A percentile compares a stretch with the other conserved stretches of the same genome.
Evolutionary conservation across 2,329 filamentous ascomycete species (phyloP).

Genomic region (Fusarium oxysporum): DNA sequence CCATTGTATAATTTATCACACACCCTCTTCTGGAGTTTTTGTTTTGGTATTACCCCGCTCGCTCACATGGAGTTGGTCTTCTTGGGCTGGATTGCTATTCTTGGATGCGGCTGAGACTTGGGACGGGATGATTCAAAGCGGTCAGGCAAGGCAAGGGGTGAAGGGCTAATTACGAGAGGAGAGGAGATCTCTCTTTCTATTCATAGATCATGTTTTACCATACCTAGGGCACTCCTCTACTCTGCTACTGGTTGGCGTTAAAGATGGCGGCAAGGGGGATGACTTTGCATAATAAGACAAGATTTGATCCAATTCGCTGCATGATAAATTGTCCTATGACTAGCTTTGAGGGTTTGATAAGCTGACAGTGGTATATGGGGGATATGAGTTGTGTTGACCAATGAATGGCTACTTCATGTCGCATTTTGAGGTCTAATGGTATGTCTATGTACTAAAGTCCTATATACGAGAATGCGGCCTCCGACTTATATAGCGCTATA

Average conservation of each 20-base stretch:
- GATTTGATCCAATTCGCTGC: not conserved
- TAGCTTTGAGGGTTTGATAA: not conserved
- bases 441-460: not conserved
- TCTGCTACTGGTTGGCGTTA: constrained; percentile 28
- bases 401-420: not conserved
- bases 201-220: constrained; percentile 35
- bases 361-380: not conserved
- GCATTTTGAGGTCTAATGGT: not conserved
- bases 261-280: constrained; percentile 7
- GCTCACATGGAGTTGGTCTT: constrained; percentile 31
- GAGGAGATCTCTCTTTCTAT: constrained; percentile 12
- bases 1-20: constrained; percentile 28
- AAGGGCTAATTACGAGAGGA: constrained; percentile 1
- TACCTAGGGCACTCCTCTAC: constrained; percentile 8
- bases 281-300: constrained; percentile 23
- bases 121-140: constrained; percentile 13
- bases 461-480: not conserved
- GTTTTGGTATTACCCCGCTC: constrained; percentile 41
- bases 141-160: not conserved
- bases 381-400: not conserved
- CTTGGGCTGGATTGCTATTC: constrained; percentile 21
- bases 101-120: constrained; percentile 26
- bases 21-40: constrained; percentile 15
- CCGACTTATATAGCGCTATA: not conserved
- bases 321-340: not conserved